A percentile compares a stretch with the other conserved stretches of the same genome.
These are phyloP conservation scores for Bipolaris victoriae DNA, from an alignment of 2,329 filamentous ascomycete genomes.

Conservation along the genomic window DNA sequence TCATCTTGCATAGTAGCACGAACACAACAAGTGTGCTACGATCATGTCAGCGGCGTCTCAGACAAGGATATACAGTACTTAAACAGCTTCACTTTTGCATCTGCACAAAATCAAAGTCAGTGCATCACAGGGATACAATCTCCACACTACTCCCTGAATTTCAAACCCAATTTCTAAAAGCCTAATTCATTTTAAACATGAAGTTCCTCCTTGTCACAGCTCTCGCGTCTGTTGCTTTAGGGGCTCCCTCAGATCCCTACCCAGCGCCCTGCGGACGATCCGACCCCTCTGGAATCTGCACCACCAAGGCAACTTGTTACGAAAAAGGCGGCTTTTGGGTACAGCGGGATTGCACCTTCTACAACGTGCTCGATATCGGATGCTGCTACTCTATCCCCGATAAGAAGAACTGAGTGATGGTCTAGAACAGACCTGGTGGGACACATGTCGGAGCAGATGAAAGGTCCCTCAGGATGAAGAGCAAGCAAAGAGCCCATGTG, in stretches of 20 bases:
- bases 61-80: conserved; percentile 17
- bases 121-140: not conserved
- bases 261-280: conserved; percentile 39
- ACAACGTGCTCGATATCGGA: conserved; percentile 38
- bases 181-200: conserved; percentile 13
- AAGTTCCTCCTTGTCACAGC: conserved; percentile 20
- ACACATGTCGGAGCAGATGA: not conserved
- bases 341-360: conserved; percentile 40
- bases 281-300: conserved; percentile 37
- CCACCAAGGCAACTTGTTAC: conserved; percentile 32
- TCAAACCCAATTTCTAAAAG: not conserved
- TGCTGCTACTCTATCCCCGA: conserved; percentile 39
- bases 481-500: not conserved
- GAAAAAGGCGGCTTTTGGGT: conserved; percentile 38
- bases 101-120: not conserved
- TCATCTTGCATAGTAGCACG: not conserved
- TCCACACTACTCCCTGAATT: not conserved
- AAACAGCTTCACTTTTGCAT: conserved; percentile 6
- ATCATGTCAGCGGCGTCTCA: conserved; percentile 17
- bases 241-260: conserved; percentile 33
- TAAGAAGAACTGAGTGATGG: conserved; percentile 15
- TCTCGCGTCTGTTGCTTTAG: conserved; percentile 26
- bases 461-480: not conserved
- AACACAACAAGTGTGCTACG: not conserved
- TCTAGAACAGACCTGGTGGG: not conserved